These are phyloP conservation scores for Tylopilus sp. DNA, from an alignment of 1,284 basidiomycete species.

Conservation along the genomic window DNA sequence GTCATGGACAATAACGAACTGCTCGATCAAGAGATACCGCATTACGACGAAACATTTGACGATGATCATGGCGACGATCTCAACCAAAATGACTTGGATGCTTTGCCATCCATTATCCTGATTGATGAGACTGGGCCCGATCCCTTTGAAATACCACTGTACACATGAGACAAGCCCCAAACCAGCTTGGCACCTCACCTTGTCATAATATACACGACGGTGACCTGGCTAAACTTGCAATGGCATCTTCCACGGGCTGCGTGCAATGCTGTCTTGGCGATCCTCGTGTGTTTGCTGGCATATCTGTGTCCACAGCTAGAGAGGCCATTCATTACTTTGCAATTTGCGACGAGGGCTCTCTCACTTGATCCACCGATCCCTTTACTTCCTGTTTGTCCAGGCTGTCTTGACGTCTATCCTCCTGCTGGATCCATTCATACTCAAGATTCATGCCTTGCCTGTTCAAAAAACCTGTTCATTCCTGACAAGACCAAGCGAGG, in stretches of 20 bases:
- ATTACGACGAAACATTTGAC: too few species aligned
- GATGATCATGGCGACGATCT: too few species aligned
- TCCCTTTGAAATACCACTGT: neutral
- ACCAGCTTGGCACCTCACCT: neutral
- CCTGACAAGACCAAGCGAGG: neutral
- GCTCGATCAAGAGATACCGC: too few species aligned
- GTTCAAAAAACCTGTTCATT: neutral
- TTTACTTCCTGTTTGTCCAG: neutral
- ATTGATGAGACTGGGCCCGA: too few species aligned
- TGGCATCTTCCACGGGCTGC: conserved; percentile 4
- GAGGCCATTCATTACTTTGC: neutral
- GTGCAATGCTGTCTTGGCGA: conserved; percentile 2
- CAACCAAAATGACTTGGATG: too few species aligned
- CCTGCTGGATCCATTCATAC: neutral
- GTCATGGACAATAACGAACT: too few species aligned
- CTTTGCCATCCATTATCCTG: too few species aligned
- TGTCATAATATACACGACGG: neutral
- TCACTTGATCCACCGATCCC: neutral
- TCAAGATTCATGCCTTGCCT: neutral
- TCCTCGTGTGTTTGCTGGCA: neutral
- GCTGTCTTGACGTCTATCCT: neutral
- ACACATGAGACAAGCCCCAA: neutral
- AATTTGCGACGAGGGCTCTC: neutral
- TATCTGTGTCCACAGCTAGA: neutral
- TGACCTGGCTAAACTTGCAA: conserved; percentile 9